Evolutionary conservation across 2,329 filamentous ascomycete species (phyloP).

Genomic region (Ophiosphaerella korrae): DNA sequence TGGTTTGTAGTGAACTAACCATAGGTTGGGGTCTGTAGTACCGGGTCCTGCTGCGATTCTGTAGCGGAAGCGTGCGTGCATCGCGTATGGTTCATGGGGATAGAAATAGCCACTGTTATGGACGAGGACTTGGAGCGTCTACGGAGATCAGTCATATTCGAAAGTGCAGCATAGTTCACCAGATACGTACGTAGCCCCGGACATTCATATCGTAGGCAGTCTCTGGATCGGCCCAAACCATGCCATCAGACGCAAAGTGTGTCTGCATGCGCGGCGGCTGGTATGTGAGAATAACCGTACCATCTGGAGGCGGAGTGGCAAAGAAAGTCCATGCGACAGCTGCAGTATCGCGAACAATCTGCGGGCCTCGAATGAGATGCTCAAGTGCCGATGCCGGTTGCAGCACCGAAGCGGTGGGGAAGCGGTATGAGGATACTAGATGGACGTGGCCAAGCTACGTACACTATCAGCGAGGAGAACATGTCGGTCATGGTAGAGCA

Average conservation of each 20-base stretch:
- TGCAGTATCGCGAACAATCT: constrained; percentile 81
- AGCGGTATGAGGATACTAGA: constrained; percentile 81
- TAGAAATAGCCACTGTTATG: constrained; percentile 81
- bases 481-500: constrained; percentile 17
- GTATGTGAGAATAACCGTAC: constrained; percentile 85
- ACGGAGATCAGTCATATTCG: constrained; percentile 17
- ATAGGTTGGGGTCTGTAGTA: constrained; percentile 78
- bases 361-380: constrained; percentile 81
- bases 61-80: constrained; percentile 83
- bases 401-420: constrained; percentile 73
- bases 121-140: constrained; percentile 89
- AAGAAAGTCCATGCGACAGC: constrained; percentile 95
- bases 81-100: constrained; percentile 71
- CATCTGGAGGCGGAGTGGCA: constrained; percentile 74
- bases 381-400: constrained; percentile 78
- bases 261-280: constrained; percentile 73
- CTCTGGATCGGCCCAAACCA: constrained; percentile 86
- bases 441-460: constrained; percentile 83
- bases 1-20: constrained; percentile 88
- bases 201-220: constrained; percentile 76
- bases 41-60: constrained; percentile 76
- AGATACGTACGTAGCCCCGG: constrained; percentile 64
- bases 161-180: neutral
- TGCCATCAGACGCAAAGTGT: constrained; percentile 88
- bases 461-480: constrained; percentile 3